phyloP scores from a whole-genome alignment of 1,139 yeast genomes.

The Nematodospora anomalae region DNA sequence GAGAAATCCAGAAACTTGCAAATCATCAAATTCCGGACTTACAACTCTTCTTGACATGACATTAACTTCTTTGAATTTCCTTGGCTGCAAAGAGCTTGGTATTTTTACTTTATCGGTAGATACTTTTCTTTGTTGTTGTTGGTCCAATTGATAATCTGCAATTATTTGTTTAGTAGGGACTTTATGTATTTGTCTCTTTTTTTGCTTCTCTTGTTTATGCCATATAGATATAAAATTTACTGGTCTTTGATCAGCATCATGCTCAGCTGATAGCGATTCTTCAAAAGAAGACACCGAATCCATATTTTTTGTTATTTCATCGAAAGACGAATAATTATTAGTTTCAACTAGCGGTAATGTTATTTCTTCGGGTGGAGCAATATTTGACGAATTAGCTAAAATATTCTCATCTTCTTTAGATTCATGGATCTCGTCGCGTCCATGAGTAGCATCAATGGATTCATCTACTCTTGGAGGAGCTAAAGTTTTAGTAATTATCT shows the following conservation, averaged over 20 bases:
- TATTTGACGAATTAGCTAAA: constrained; percentile 46
- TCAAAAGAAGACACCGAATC: constrained; percentile 30
- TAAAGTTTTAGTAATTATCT: constrained; percentile 16
- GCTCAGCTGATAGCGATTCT: constrained; percentile 45
- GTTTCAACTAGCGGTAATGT: constrained; percentile 41
- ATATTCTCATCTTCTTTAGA: constrained; percentile 16
- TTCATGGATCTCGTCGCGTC: constrained; percentile 7
- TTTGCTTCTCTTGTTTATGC: constrained; percentile 39
- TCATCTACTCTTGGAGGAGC: constrained; percentile 24
- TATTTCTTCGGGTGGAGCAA: constrained; percentile 40
- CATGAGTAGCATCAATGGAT: constrained; percentile 3
- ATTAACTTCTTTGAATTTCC: constrained; percentile 44
- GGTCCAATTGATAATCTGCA: constrained; percentile 8
- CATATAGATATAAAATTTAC: constrained; percentile 40
- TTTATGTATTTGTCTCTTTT: constrained; percentile 17
- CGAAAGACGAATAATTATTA: constrained; percentile 35
- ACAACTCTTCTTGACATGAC: constrained; percentile 45
- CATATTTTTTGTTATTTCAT: constrained; percentile 34
- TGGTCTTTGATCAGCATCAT: constrained; percentile 31
- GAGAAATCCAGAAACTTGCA: constrained; percentile 40
- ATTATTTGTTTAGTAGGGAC: constrained; percentile 13
- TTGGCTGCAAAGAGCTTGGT: constrained; percentile 30
- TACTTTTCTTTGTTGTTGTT: constrained; percentile 2
- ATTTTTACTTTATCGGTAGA: constrained; percentile 11
- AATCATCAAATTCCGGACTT: constrained; percentile 39